Evolutionary conservation across 2,329 filamentous ascomycete species (phyloP).

Genomic region (Verticillium nonalfalfae): DNA sequence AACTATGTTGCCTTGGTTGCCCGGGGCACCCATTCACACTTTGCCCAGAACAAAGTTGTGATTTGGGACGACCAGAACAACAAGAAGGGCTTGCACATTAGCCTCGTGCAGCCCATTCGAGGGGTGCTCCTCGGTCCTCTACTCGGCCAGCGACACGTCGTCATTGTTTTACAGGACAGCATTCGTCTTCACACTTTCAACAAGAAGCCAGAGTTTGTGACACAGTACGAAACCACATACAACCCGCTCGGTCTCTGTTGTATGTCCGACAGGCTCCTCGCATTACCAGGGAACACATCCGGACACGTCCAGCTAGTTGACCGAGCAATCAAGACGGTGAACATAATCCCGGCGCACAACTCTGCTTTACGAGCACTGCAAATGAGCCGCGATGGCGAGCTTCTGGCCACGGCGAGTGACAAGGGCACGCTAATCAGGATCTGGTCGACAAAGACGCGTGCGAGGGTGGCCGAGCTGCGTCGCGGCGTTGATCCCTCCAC

Average conservation of each 20-base stretch:
- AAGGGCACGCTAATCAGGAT: constrained; percentile 84
- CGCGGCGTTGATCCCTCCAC: constrained; percentile 83
- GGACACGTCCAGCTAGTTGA: constrained; percentile 90
- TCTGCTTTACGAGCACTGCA: constrained; percentile 72
- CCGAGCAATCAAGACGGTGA: constrained; percentile 71
- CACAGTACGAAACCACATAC: constrained; percentile 77
- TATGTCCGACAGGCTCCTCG: constrained; percentile 65
- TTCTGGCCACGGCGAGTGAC: constrained; percentile 87
- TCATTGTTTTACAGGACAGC: constrained; percentile 75
- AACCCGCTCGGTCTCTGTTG: constrained; percentile 79
- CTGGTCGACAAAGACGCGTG: constrained; percentile 74
- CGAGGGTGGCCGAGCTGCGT: constrained; percentile 75
- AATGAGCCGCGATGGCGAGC: constrained; percentile 71
- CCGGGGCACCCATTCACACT: constrained; percentile 79
- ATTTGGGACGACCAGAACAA: constrained; percentile 88
- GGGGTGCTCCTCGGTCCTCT: constrained; percentile 59
- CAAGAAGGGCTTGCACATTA: constrained; percentile 67
- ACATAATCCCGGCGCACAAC: constrained; percentile 87
- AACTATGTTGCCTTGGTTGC: constrained; percentile 88
- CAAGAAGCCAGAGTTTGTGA: constrained; percentile 62
- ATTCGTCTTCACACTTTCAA: constrained; percentile 77
- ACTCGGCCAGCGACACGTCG: constrained; percentile 68
- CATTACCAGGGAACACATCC: constrained; percentile 78
- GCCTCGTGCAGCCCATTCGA: constrained; percentile 73
- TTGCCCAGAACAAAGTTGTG: constrained; percentile 80